These are phyloP conservation scores for Smallanthus sonchifolius DNA, from an alignment of 129 eudicot species.

Conservation along the genomic window DNA sequence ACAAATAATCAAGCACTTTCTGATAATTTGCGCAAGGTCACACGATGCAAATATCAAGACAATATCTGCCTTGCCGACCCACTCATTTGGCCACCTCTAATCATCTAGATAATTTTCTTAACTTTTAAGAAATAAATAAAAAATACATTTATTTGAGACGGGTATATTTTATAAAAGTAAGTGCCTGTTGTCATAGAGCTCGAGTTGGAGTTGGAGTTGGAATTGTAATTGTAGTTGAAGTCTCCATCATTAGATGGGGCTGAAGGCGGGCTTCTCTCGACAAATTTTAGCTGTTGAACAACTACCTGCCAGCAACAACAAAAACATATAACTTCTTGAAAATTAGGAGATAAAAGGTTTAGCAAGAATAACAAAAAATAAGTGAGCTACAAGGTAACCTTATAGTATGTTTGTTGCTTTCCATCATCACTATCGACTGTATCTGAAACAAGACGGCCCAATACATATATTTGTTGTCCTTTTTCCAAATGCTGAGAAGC, in stretches of 20 bases:
- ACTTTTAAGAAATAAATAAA: background rate
- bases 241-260: conserved; percentile 50
- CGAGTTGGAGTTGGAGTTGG: conserved; percentile 14
- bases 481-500: conserved; percentile 85
- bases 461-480: conserved; percentile 74
- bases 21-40: background rate
- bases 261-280: conserved; percentile 49
- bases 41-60: background rate
- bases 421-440: conserved; percentile 74
- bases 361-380: background rate
- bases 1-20: background rate
- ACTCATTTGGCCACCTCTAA: background rate
- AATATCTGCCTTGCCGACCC: background rate
- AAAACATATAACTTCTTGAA: background rate
- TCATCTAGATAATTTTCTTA: background rate
- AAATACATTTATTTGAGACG: background rate
- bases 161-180: background rate
- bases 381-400: conserved; percentile 38
- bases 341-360: background rate
- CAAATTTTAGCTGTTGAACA: conserved; percentile 77
- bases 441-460: conserved; percentile 81
- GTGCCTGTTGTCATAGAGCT: conserved; percentile 41
- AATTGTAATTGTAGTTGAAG: conserved; percentile 31
- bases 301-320: conserved; percentile 58
- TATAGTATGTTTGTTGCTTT: conserved; percentile 75